These are phyloP conservation scores for Stemphylium vesicarium DNA, from an alignment of 2,329 filamentous ascomycete genomes.

Conservation along the genomic window DNA sequence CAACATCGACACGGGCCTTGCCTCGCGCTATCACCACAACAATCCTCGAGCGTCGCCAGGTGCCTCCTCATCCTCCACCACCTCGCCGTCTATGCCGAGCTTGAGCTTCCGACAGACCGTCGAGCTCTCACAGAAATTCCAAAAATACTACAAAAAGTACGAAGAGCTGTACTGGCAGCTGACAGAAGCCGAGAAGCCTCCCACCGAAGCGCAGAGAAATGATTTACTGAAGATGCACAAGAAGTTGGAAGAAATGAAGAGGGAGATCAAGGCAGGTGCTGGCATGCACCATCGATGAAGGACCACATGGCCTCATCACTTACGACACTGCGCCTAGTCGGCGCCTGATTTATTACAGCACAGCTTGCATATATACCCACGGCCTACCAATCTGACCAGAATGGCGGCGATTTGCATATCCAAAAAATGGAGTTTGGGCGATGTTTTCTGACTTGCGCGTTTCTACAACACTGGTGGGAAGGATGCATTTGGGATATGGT, in stretches of 20 bases:
- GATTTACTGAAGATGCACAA: slow-evolving; percentile 61
- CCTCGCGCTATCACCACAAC: slow-evolving; percentile 45
- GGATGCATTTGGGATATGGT: slow-evolving; percentile 20
- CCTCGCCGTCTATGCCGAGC: slow-evolving; percentile 41
- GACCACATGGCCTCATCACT: slow-evolving; percentile 1
- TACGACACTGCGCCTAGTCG: slow-evolving; percentile 13
- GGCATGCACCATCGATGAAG: slow-evolving; percentile 35
- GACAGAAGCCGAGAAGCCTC: slow-evolving; percentile 50
- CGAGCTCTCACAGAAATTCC: slow-evolving; percentile 59
- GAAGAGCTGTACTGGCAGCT: slow-evolving; percentile 60
- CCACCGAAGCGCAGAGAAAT: slow-evolving; percentile 58
- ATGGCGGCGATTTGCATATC: slow-evolving; percentile 27
- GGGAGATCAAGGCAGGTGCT: slow-evolving; percentile 57
- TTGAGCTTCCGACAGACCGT: slow-evolving; percentile 54
- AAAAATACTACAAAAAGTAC: slow-evolving; percentile 65
- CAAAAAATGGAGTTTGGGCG: slow-evolving; percentile 23
- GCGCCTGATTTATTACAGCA: slow-evolving; percentile 20
- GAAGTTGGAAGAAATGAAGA: slow-evolving; percentile 63
- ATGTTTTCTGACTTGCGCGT: slow-evolving; percentile 8
- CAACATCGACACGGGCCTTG: slow-evolving; percentile 43
- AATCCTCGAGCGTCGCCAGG: slow-evolving; percentile 42
- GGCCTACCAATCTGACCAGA: slow-evolving; percentile 11
- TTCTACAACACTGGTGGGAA: slow-evolving; percentile 8
- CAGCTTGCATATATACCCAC: slow-evolving; percentile 31
- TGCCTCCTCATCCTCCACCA: slow-evolving; percentile 44